These are phyloP conservation scores for Stromatinia cepivora DNA, from an alignment of 2,329 filamentous ascomycete genomes.

Conservation along the genomic window DNA sequence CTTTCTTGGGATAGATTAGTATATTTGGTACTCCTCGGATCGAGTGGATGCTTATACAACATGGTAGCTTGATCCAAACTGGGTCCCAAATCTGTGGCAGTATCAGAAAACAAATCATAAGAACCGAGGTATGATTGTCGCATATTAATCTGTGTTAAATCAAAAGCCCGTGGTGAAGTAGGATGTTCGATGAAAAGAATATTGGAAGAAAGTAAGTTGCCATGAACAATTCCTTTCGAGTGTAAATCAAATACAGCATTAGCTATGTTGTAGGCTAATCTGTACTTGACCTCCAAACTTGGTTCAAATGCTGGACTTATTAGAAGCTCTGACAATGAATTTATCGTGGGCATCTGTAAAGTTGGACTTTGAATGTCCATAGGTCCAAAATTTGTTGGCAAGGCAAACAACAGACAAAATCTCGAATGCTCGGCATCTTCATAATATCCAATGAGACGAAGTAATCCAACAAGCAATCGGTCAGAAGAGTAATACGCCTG, in stretches of 20 bases:
- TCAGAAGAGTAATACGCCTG: constrained; percentile 46
- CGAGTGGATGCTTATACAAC: constrained; percentile 64
- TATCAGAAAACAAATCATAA: constrained; percentile 67
- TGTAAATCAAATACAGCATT: constrained; percentile 75
- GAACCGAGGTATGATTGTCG: constrained; percentile 69
- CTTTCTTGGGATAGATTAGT: constrained; percentile 56
- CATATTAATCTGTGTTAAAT: constrained; percentile 53
- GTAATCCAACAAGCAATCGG: constrained; percentile 60
- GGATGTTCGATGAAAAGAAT: constrained; percentile 60
- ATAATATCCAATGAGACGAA: constrained; percentile 67
- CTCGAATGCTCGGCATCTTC: constrained; percentile 70
- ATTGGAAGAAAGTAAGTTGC: constrained; percentile 66
- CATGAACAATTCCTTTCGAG: constrained; percentile 66
- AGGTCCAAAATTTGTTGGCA: constrained; percentile 64
- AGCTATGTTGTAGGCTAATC: constrained; percentile 69
- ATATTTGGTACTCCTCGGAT: constrained; percentile 53
- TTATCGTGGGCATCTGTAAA: constrained; percentile 42
- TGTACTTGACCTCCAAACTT: constrained; percentile 72
- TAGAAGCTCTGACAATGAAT: constrained; percentile 56
- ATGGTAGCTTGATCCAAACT: constrained; percentile 26
- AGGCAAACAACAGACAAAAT: constrained; percentile 73
- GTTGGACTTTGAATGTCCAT: constrained; percentile 53
- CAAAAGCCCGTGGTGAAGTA: constrained; percentile 29
- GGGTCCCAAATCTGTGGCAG: constrained; percentile 41
- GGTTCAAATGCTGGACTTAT: constrained; percentile 56